Evolutionary conservation across 257 asterid genomes (phyloP).

Genomic region (Lavandula angustifolia): DNA sequence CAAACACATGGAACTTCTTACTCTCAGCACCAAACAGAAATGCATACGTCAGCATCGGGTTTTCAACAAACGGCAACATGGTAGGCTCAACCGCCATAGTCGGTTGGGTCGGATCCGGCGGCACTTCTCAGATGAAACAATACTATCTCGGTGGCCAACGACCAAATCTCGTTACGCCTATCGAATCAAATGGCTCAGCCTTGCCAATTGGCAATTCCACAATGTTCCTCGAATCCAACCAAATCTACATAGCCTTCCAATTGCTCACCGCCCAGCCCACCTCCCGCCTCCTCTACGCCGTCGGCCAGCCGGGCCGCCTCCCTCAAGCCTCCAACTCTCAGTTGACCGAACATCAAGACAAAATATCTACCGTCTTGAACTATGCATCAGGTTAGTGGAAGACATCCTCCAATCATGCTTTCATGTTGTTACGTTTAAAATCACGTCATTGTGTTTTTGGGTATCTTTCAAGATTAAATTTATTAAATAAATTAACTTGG

Average conservation of each 20-base stretch:
- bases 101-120: constrained; percentile 54
- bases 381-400: constrained; percentile 65
- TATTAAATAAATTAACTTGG: not conserved
- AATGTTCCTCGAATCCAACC: constrained; percentile 33
- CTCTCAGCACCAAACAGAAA: constrained; percentile 67
- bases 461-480: not conserved
- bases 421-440: not conserved
- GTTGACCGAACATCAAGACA: constrained; percentile 49
- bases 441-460: not conserved
- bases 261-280: constrained; percentile 45
- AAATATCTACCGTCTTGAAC: constrained; percentile 48
- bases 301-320: constrained; percentile 49
- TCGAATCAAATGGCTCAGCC: constrained; percentile 38
- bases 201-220: constrained; percentile 50
- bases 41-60: constrained; percentile 64
- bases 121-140: constrained; percentile 31
- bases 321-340: constrained; percentile 41
- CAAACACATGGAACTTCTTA: constrained; percentile 62
- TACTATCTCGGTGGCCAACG: constrained; percentile 64
- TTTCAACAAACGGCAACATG: constrained; percentile 71
- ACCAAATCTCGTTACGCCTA: constrained; percentile 35
- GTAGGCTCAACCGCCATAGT: constrained; percentile 73
- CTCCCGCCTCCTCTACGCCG: constrained; percentile 56
- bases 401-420: not conserved
- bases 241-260: constrained; percentile 63